Conservation (phyloP, 1,284 basidiomycete species). For the Mrakiaceae sp. region DNA sequence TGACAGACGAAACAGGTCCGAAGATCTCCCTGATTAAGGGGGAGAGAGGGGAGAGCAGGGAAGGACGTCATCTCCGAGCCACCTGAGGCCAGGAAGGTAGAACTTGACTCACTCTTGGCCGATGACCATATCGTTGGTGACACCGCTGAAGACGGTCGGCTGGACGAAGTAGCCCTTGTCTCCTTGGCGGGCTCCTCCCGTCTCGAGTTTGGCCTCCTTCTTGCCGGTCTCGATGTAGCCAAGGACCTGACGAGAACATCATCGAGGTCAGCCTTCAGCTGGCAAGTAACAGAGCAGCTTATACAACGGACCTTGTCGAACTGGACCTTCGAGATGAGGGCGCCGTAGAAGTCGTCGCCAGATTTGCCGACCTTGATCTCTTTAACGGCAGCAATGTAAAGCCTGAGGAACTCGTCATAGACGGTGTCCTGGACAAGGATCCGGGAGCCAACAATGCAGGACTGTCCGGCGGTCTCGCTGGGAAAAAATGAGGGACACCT, state of each 20-base stretch:
- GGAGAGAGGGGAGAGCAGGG: no score
- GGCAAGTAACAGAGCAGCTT: neutral
- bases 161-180: slow-evolving; percentile 33
- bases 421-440: slow-evolving; percentile 68
- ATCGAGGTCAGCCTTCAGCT: neutral
- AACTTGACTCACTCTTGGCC: neutral
- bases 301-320: slow-evolving; percentile 55
- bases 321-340: slow-evolving; percentile 67
- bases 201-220: slow-evolving; percentile 63
- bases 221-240: slow-evolving; percentile 79
- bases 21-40: slow-evolving; percentile 32
- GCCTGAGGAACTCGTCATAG: slow-evolving; percentile 62
- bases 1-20: slow-evolving; percentile 37
- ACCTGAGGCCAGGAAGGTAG: no score
- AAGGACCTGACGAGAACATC: slow-evolving; percentile 47
- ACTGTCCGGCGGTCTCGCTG: slow-evolving; percentile 58
- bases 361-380: slow-evolving; percentile 56
- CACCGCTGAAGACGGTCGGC: slow-evolving; percentile 34
- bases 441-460: slow-evolving; percentile 71
- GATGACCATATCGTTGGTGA: slow-evolving; percentile 10
- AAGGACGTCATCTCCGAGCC: neutral
- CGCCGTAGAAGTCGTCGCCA: slow-evolving; percentile 57
- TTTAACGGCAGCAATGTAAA: slow-evolving; percentile 54
- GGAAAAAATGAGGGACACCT: neutral
- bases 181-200: slow-evolving; percentile 52